phyloP scores from a whole-genome alignment of 257 asterid species.

The Marsdenia floribunda region DNA sequence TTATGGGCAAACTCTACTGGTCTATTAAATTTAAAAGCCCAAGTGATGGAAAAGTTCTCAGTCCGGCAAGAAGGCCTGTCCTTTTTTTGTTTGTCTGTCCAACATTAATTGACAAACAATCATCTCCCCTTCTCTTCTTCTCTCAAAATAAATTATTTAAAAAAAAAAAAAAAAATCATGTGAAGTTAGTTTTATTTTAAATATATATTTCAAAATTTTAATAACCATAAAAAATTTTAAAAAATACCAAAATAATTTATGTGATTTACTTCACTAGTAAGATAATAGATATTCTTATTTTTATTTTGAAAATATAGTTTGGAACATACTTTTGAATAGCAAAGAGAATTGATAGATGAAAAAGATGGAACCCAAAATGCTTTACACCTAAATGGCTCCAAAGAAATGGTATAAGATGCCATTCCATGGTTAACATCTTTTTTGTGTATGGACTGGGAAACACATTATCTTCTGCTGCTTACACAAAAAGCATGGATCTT shows the following conservation, averaged over 20 bases:
- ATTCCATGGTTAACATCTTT: not conserved
- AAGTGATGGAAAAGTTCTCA: no score
- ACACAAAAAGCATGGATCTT: not conserved
- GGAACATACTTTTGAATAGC: not conserved
- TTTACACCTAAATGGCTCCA: not conserved
- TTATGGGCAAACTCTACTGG: not conserved
- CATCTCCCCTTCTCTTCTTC: no score
- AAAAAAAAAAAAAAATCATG: no score
- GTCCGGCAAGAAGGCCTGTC: not conserved
- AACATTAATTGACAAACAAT: not conserved
- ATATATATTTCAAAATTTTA: no score
- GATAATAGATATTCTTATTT: no score
- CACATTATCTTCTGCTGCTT: constrained; percentile 2
- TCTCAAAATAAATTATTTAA: no score
- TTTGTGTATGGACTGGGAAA: constrained; percentile 9
- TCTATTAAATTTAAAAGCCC: not conserved
- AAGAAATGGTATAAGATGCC: not conserved
- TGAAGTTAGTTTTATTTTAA: no score
- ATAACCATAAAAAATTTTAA: no score
- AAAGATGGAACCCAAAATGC: not conserved
- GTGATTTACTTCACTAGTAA: no score
- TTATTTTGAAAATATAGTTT: no score
- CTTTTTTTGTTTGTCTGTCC: not conserved
- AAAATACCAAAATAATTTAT: no score
- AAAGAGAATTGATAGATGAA: not conserved